Percentiles rank a stretch among this genome's conserved stretches.
Evolutionary conservation across 495 filamentous ascomycete genomes (phyloP).

Genomic region (Penicillium paxilli): DNA sequence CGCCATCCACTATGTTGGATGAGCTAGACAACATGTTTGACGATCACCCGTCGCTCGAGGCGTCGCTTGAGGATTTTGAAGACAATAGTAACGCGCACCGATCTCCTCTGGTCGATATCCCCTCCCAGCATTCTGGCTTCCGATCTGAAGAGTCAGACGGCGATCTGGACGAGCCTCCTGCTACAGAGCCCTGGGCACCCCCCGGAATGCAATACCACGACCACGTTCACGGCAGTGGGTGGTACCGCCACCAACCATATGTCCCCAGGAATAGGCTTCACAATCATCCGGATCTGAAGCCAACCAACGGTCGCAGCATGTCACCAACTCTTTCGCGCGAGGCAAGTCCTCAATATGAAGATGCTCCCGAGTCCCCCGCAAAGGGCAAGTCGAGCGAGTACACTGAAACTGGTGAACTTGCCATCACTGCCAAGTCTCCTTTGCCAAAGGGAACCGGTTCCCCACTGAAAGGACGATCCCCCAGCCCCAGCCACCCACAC

Average conservation of each 20-base stretch:
- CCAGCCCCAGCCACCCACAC: slow-evolving; percentile 44
- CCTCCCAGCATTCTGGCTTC: slow-evolving; percentile 77
- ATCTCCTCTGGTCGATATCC: slow-evolving; percentile 59
- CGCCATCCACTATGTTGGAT: slow-evolving; percentile 49
- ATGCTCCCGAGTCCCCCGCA: slow-evolving; percentile 43
- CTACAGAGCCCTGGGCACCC: slow-evolving; percentile 56
- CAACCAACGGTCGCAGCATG: slow-evolving; percentile 41
- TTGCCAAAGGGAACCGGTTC: slow-evolving; percentile 52
- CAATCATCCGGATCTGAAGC: slow-evolving; percentile 38
- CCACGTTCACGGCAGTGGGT: slow-evolving; percentile 50
- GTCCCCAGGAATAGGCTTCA: slow-evolving; percentile 32
- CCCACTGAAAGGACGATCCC: slow-evolving; percentile 52
- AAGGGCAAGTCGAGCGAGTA: slow-evolving; percentile 26
- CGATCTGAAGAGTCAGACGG: slow-evolving; percentile 61
- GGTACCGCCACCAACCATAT: slow-evolving; percentile 60
- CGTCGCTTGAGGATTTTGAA: slow-evolving; percentile 77
- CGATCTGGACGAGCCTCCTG: slow-evolving; percentile 38
- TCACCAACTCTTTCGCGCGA: slow-evolving; percentile 52
- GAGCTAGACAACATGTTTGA: slow-evolving; percentile 57
- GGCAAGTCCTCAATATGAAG: slow-evolving; percentile 56
- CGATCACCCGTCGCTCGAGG: slow-evolving; percentile 68
- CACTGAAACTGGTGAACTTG: slow-evolving; percentile 48
- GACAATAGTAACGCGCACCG: slow-evolving; percentile 50
- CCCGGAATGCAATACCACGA: slow-evolving; percentile 57
- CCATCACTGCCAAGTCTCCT: slow-evolving; percentile 59